These are phyloP conservation scores for Plantago elongata DNA, from an alignment of 257 asterid genomes.

Conservation along the genomic window DNA sequence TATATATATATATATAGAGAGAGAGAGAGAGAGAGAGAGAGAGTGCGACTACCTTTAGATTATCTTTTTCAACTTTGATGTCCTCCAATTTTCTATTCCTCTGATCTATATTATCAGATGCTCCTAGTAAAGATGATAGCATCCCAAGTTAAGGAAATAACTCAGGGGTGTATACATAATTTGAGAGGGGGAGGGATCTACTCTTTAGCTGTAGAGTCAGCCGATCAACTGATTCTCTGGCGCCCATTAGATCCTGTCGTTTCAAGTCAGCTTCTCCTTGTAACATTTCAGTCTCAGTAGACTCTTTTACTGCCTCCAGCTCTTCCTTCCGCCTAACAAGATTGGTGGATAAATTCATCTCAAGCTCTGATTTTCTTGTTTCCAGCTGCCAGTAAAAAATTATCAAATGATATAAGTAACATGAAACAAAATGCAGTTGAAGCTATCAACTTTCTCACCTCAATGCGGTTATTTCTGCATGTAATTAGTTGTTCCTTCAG, in stretches of 20 bases:
- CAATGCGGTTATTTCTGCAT: conserved; percentile 78
- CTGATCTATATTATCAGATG: conserved; percentile 48
- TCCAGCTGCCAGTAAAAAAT: conserved; percentile 56
- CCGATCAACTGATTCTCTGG: conserved; percentile 45
- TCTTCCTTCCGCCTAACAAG: conserved; percentile 94
- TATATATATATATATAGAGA: no score
- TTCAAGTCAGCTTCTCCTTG: conserved; percentile 76
- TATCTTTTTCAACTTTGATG: conserved; percentile 67
- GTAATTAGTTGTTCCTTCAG: conserved; percentile 69
- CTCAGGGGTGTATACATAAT: conserved; percentile 12
- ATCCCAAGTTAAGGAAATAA: conserved; percentile 9
- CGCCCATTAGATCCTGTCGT: conserved; percentile 73
- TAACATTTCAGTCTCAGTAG: conserved; percentile 62
- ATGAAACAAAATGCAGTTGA: conserved; percentile 5
- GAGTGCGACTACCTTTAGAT: conserved; percentile 66
- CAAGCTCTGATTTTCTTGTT: conserved; percentile 91
- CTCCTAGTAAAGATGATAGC: conserved; percentile 41
- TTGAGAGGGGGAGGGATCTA: conserved; percentile 29
- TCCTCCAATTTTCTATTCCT: conserved; percentile 55
- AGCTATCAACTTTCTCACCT: conserved; percentile 47
- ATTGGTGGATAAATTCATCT: conserved; percentile 92
- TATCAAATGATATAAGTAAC: conserved; percentile 11
- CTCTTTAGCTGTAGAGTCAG: conserved; percentile 69
- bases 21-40: no score
- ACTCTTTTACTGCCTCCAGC: conserved; percentile 70